Conservation (phyloP, 1,139 yeast genomes). For the Scheffersomyces parashehatae region DNA sequence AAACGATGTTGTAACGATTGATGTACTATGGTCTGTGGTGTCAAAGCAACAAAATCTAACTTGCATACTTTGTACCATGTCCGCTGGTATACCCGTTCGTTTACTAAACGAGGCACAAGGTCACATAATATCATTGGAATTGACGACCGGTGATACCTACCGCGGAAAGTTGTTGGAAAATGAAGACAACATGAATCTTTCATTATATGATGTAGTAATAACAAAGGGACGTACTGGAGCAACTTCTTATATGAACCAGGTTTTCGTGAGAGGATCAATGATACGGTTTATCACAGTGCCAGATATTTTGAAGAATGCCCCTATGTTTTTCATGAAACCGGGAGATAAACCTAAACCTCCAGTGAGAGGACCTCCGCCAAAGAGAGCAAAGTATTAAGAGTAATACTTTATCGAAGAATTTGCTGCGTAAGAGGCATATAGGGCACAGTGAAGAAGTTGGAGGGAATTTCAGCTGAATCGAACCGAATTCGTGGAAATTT, state of each 20-base stretch:
- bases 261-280: slow-evolving; percentile 89
- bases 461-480: no score
- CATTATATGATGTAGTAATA: slow-evolving; percentile 77
- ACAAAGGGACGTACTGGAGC: slow-evolving; percentile 69
- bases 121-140: slow-evolving; percentile 80
- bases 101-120: slow-evolving; percentile 89
- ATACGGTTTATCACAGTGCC: slow-evolving; percentile 84
- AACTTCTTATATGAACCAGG: slow-evolving; percentile 78
- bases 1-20: no score
- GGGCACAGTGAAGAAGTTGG: no score
- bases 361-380: slow-evolving; percentile 55
- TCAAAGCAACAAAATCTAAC: no score
- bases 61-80: slow-evolving; percentile 22
- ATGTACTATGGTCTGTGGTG: no score
- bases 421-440: no score
- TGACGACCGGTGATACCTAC: slow-evolving; percentile 82
- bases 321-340: slow-evolving; percentile 70
- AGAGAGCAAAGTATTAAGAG: slow-evolving; percentile 10
- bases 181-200: slow-evolving; percentile 93
- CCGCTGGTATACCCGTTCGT: slow-evolving; percentile 80
- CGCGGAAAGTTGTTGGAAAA: slow-evolving; percentile 83
- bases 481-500: background rate
- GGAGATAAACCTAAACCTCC: slow-evolving; percentile 71
- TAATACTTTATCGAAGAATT: no score
- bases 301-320: slow-evolving; percentile 84